Evolutionary conservation across 2,329 filamentous ascomycete species (phyloP), one percentile per base, ranked within the genome.

Genomic region (Cercospora sp.): DNA sequence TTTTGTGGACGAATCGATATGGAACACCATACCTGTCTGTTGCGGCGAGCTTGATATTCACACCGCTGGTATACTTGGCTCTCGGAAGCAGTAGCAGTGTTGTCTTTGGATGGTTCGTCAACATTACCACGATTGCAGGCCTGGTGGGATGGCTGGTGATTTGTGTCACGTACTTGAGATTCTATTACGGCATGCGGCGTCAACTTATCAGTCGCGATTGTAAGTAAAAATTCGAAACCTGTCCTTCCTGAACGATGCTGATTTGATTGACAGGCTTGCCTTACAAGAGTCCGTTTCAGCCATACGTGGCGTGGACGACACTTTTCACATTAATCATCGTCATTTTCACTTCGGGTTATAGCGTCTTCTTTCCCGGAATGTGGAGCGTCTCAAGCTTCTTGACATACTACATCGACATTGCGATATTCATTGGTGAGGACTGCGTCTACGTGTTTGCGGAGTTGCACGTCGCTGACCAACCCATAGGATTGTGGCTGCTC

Each of bases 271-370:
- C 51, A 69, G 69, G 67, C 20, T 30, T 72, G 39, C 70, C 68
- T 26, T 85, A 83, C 77, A 79, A 76, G 70, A 80, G 80, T n/a
- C 79, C 77, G 10, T 79, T 78, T 59, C 82, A 84, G 72, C 82
- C 82, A 6, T 83, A 80, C 69, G 85, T 83, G 10, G 90, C 90
- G 0, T 89, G 84, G 73, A 86, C 86, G 0, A 81, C 93, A 5
- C 63, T 66, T 3, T 74, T 83, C 68, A 85, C 88, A 80, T 77
- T 84, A 64, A 87, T 84, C 73, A 78, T 87, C n/a, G 76, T 90
- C 30, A 89, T 92, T 66, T 80, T 93, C 3, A 81, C 92, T 36
- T 92, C 90, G 1, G 86, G 87, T 51, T 81, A 79, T 69, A 76
- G 75, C 67, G 90, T 90, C 0, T 92, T 92, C 71, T 80, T 78